phyloP scores from a whole-genome alignment of 805 yeast species.

The Candida bentonensis region DNA sequence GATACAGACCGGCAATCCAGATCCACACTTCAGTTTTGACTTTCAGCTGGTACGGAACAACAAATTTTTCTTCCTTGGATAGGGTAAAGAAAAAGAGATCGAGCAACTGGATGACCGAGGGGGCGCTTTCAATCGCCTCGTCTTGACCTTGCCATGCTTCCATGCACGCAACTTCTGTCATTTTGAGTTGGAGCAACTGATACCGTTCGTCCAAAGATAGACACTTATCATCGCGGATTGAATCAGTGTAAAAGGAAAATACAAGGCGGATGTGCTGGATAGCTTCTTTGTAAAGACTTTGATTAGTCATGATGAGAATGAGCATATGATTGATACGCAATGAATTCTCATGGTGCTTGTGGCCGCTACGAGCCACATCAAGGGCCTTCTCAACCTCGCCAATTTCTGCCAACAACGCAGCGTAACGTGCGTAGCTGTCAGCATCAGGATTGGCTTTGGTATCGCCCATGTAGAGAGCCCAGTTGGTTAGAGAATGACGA shows the following conservation, averaged over 20 bases:
- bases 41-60: neutral
- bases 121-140: neutral
- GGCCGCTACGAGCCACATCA: conserved; percentile 9
- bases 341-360: conserved; percentile 30
- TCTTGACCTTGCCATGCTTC: neutral
- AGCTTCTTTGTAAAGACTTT: neutral
- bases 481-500: neutral
- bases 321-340: conserved; percentile 54
- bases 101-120: neutral
- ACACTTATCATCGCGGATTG: neutral
- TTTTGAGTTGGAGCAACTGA: neutral
- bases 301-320: conserved; percentile 23
- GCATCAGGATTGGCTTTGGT: conserved; percentile 5
- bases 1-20: neutral
- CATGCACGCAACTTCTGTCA: neutral
- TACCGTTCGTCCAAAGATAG: neutral
- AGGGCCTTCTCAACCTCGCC: conserved; percentile 9
- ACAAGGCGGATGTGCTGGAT: neutral
- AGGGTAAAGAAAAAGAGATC: neutral
- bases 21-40: neutral
- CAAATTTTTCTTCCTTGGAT: neutral
- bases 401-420: conserved; percentile 13
- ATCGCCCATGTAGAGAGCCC: conserved; percentile 5
- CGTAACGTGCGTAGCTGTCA: conserved; percentile 15
- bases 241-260: neutral